Evolutionary conservation across 2,329 filamentous ascomycete genomes (phyloP).

Genomic region (Bipolaris zeicola): DNA sequence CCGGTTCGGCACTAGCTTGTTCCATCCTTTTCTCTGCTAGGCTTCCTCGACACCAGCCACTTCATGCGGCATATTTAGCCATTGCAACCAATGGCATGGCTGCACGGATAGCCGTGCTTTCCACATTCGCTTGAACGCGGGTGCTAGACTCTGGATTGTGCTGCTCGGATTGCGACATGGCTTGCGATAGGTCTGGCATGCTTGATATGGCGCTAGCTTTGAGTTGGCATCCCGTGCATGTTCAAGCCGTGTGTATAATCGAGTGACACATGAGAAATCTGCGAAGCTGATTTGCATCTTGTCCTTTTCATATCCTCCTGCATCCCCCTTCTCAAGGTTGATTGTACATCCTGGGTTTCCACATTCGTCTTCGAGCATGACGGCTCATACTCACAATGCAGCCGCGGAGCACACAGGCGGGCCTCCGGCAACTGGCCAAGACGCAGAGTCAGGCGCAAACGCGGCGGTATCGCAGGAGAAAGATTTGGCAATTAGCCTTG

Average conservation of each 20-base stretch:
- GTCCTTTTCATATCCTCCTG: background rate
- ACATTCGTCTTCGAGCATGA: constrained; percentile 1
- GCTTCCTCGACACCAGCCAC: constrained; percentile 5
- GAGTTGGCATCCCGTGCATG: constrained; percentile 21
- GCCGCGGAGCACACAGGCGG: constrained; percentile 7
- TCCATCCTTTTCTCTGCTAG: background rate
- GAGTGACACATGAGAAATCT: constrained; percentile 7
- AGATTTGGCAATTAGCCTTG: constrained; percentile 64
- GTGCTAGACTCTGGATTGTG: background rate
- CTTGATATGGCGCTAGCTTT: constrained; percentile 22
- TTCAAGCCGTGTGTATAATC: constrained; percentile 19
- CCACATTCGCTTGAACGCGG: background rate
- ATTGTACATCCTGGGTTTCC: background rate
- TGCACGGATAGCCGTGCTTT: background rate
- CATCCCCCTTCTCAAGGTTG: background rate
- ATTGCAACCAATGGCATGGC: constrained; percentile 1
- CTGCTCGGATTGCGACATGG: constrained; percentile 1
- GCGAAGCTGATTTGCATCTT: background rate
- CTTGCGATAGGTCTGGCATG: constrained; percentile 2
- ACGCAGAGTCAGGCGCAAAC: constrained; percentile 24
- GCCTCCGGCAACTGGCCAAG: constrained; percentile 14
- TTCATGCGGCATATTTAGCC: constrained; percentile 7
- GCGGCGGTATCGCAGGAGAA: constrained; percentile 47
- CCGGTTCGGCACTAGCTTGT: background rate
- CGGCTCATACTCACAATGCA: constrained; percentile 20